Conservation (phyloP, 192 early-diverging fungal species). For the Coemansia sp. region DNA sequence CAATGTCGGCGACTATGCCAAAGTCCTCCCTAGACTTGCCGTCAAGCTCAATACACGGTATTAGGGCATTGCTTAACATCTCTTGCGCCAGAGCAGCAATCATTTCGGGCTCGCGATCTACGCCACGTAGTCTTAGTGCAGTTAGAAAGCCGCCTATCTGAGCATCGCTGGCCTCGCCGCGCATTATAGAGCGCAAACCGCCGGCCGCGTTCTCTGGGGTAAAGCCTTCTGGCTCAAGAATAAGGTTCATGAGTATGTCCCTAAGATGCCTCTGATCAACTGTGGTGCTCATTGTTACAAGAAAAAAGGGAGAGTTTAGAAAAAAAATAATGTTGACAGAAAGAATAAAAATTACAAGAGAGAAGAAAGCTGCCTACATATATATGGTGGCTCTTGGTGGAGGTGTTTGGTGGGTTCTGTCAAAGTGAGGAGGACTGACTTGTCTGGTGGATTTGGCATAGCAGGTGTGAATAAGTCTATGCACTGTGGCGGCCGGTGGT, state of each 20-base stretch:
- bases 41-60: conserved; percentile 59
- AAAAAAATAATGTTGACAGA: background rate
- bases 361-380: background rate
- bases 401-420: background rate
- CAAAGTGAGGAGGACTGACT: background rate
- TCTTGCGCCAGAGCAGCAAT: conserved; percentile 78
- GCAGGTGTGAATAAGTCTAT: background rate
- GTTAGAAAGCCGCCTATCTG: conserved; percentile 88
- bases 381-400: background rate
- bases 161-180: conserved; percentile 69
- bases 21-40: conserved; percentile 26
- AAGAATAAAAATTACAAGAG: conserved; percentile 9
- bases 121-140: conserved; percentile 66
- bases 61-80: conserved; percentile 73
- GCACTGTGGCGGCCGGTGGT: background rate
- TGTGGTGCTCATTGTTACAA: conserved; percentile 1
- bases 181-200: conserved; percentile 74
- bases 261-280: conserved; percentile 30
- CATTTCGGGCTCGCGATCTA: conserved; percentile 73
- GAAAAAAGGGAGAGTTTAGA: background rate
- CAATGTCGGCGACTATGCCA: conserved; percentile 78
- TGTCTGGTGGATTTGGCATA: background rate
- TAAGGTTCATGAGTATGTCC: conserved; percentile 66
- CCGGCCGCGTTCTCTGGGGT: conserved; percentile 60
- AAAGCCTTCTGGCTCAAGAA: conserved; percentile 63